A percentile compares a stretch with the other conserved stretches of the same genome.
Evolutionary conservation across 495 filamentous ascomycete species (phyloP).

Genomic region (Rusavskia elegans): DNA sequence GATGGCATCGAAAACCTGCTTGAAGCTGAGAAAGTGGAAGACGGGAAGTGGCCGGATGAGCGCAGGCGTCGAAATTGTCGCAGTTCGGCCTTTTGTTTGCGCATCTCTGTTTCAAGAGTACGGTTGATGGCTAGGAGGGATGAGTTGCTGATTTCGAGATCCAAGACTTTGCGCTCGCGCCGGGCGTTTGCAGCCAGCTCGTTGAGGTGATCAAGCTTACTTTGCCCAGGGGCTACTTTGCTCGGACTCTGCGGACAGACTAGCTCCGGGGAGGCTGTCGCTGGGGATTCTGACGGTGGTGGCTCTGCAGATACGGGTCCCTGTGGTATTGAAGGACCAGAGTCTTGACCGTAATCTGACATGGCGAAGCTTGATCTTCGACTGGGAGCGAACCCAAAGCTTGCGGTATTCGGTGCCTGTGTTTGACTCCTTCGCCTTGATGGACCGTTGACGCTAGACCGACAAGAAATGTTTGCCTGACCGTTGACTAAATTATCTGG

Average conservation of each 20-base stretch:
- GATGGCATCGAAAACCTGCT: conserved; percentile 18
- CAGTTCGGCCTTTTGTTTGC: conserved; percentile 79
- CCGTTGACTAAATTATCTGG: not conserved
- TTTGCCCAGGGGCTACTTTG: conserved; percentile 6
- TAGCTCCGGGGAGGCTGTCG: conserved; percentile 17
- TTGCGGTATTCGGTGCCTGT: conserved; percentile 18
- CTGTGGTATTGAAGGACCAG: not conserved
- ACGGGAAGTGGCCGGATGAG: conserved; percentile 56
- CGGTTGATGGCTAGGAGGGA: conserved; percentile 94
- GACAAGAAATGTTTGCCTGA: conserved; percentile 4
- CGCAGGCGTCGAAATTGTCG: conserved; percentile 69
- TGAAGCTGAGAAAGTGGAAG: conserved; percentile 26
- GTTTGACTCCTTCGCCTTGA: conserved; percentile 13
- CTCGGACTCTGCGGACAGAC: conserved; percentile 26
- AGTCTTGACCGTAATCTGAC: conserved; percentile 4
- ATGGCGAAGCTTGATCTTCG: conserved; percentile 5
- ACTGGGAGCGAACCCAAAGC: not conserved
- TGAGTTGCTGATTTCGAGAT: conserved; percentile 96
- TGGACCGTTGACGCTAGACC: conserved; percentile 9
- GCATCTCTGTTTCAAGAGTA: conserved; percentile 76
- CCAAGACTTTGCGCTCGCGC: conserved; percentile 84
- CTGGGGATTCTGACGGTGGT: conserved; percentile 24
- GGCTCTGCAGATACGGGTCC: conserved; percentile 14
- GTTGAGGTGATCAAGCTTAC: conserved; percentile 32
- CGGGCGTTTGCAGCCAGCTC: conserved; percentile 71